Conservation (phyloP, 805 yeast species). For the Peterozyma xylosa region DNA sequence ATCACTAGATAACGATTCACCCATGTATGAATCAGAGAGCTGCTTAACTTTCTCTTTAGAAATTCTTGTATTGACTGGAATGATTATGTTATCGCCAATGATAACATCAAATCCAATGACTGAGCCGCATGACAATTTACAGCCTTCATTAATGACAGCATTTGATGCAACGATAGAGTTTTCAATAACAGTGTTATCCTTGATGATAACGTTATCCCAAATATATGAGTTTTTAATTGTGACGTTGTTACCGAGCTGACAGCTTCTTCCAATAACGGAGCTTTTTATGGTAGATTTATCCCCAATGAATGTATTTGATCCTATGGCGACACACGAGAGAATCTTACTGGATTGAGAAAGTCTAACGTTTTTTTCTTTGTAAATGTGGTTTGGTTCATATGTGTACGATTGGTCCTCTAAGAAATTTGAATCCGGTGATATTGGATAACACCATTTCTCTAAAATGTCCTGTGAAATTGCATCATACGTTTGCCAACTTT, state of each 20-base stretch:
- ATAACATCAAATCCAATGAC: constrained; percentile 73
- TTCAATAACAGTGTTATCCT: constrained; percentile 50
- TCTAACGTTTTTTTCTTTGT: constrained; percentile 83
- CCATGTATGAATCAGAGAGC: constrained; percentile 15
- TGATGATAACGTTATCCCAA: constrained; percentile 78
- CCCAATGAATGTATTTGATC: constrained; percentile 69
- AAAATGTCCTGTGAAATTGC: constrained; percentile 85
- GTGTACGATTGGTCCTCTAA: constrained; percentile 64
- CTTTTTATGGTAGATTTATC: constrained; percentile 59
- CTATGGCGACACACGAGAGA: constrained; percentile 76
- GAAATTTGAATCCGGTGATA: constrained; percentile 80
- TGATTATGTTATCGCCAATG: constrained; percentile 44
- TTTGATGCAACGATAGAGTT: constrained; percentile 67
- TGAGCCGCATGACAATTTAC: constrained; percentile 56
- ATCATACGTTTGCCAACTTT: constrained; percentile 88
- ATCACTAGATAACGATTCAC: constrained; percentile 24
- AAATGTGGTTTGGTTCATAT: constrained; percentile 79
- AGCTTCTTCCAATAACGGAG: constrained; percentile 80
- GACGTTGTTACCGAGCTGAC: constrained; percentile 77
- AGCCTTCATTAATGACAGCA: constrained; percentile 46
- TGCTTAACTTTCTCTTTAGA: constrained; percentile 36
- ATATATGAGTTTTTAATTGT: constrained; percentile 67
- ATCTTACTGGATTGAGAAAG: constrained; percentile 90
- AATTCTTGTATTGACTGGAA: constrained; percentile 46
- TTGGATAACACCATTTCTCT: constrained; percentile 89